phyloP scores from a whole-genome alignment of 139 green algal species.

The Diplosphaera chodatii region DNA sequence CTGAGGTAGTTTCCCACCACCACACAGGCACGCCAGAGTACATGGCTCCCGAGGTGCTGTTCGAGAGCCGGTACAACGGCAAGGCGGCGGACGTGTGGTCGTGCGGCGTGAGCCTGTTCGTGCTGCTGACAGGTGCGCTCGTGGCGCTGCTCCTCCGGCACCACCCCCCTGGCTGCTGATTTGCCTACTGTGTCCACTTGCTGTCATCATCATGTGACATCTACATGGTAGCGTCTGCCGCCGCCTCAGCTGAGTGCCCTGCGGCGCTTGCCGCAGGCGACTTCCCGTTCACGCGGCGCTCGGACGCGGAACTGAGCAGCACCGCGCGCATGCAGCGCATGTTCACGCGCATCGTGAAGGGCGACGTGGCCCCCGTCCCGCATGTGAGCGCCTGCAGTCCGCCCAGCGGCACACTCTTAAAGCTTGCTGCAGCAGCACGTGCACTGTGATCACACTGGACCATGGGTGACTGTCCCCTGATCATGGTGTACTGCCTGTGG shows the following conservation, averaged over 20 bases:
- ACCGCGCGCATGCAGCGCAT: not conserved
- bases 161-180: no score
- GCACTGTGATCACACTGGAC: no score
- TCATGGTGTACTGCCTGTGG: no score
- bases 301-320: not conserved
- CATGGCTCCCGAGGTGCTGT: slow-evolving; percentile 1
- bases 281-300: not conserved
- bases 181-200: no score
- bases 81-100: slow-evolving; percentile 64
- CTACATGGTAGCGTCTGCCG: no score
- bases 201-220: no score
- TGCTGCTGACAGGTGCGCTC: slow-evolving; percentile 32
- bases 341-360: not conserved
- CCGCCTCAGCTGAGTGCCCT: no score
- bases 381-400: not conserved
- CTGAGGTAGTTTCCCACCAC: no score
- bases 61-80: slow-evolving; percentile 8
- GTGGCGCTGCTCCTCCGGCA: not conserved
- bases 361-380: not conserved
- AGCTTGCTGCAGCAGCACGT: no score
- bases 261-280: not conserved
- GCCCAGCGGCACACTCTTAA: no score
- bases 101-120: slow-evolving; percentile 63
- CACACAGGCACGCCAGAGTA: not conserved
- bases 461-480: no score